phyloP scores from a whole-genome alignment of 108 stramenopile genomes.

The Seminavis robusta region DNA sequence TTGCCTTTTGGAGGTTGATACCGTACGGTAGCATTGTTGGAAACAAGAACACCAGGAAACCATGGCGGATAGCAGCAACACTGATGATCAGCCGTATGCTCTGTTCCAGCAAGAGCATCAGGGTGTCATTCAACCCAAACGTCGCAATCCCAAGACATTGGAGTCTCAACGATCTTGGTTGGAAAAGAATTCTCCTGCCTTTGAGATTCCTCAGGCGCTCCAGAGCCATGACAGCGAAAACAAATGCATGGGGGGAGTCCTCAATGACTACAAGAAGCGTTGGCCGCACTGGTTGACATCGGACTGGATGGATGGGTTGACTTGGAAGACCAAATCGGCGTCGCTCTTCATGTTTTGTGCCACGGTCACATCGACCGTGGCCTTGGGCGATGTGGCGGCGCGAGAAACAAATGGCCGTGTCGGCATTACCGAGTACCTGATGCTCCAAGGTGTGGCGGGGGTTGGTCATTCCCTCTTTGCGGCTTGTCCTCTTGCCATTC shows the following conservation, averaged over 20 bases:
- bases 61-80: no score
- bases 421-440: constrained; percentile 7
- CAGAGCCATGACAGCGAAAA: not conserved
- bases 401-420: not conserved
- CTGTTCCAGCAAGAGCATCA: no score
- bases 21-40: no score
- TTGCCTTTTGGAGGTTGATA: no score
- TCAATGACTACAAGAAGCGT: not conserved
- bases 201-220: no score
- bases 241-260: not conserved
- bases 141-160: no score
- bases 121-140: no score
- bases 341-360: constrained; percentile 5
- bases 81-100: no score
- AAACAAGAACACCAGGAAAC: no score
- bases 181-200: no score
- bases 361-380: constrained; percentile 4
- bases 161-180: no score
- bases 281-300: not conserved
- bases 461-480: not conserved
- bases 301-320: not conserved
- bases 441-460: constrained; percentile 6
- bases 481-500: constrained; percentile 5
- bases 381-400: not conserved
- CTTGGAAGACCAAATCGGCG: constrained; percentile 1